Evolutionary conservation across 2,329 filamentous ascomycete genomes (phyloP).

Genomic region (Cladosporium cucumerinum): DNA sequence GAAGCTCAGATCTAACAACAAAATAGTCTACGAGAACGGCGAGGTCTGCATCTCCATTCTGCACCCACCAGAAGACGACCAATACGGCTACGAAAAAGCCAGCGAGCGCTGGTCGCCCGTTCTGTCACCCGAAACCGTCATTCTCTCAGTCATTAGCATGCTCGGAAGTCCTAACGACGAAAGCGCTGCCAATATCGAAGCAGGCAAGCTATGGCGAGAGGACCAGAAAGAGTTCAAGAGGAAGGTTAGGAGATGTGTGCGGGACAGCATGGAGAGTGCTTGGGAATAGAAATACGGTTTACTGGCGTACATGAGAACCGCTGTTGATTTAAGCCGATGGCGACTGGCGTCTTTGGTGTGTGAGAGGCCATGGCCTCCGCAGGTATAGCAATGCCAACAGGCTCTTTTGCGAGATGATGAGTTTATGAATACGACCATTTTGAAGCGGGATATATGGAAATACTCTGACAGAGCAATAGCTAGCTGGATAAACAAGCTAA

Average conservation of each 20-base stretch:
- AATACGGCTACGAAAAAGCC: conserved; percentile 87
- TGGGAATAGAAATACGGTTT: conserved; percentile 29
- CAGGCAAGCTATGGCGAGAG: conserved; percentile 81
- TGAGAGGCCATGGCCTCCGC: not conserved
- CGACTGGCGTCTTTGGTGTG: not conserved
- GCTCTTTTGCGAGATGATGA: not conserved
- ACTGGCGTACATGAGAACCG: not conserved
- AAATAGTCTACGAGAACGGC: conserved; percentile 72
- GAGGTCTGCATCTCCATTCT: conserved; percentile 96
- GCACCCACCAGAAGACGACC: conserved; percentile 90
- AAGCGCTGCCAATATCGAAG: conserved; percentile 91
- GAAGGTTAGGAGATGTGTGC: conserved; percentile 71
- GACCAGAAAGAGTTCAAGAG: conserved; percentile 75
- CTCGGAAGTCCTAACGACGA: conserved; percentile 92
- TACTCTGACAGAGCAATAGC: not conserved
- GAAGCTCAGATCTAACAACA: not conserved
- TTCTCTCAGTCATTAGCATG: conserved; percentile 88
- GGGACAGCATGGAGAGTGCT: conserved; percentile 67
- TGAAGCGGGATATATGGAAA: not conserved
- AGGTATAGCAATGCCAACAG: not conserved
- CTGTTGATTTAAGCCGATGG: not conserved
- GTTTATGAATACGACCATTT: not conserved
- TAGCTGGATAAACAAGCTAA: not conserved
- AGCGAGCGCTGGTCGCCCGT: conserved; percentile 92
- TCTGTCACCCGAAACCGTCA: conserved; percentile 90